Percentiles rank a stretch among this genome's conserved stretches.
Conservation (phyloP, 129 eudicot species). For the Kitagawia praeruptora region DNA sequence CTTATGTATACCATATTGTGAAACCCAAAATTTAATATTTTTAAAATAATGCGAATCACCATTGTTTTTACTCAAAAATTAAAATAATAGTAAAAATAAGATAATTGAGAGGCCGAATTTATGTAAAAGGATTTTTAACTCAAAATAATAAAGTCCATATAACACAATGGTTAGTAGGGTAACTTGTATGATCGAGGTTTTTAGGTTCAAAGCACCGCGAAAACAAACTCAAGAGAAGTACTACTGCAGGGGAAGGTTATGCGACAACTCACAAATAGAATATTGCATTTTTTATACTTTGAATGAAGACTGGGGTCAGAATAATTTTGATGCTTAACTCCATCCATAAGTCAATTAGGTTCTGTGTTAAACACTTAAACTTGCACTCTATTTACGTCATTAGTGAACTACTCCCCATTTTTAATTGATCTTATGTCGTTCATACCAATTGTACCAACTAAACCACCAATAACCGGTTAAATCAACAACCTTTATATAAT, state of each 20-base stretch:
- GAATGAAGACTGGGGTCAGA: neutral
- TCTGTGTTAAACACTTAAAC: neutral
- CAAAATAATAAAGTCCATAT: no score
- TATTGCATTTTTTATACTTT: neutral
- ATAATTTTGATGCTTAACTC: conserved; percentile 4
- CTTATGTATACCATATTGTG: no score
- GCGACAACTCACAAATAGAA: neutral
- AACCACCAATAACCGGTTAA: neutral
- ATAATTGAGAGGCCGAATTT: no score
- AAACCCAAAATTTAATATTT: no score
- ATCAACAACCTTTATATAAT: neutral
- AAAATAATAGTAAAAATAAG: no score
- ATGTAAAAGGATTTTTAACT: no score
- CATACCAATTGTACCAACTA: neutral
- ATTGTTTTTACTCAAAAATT: no score
- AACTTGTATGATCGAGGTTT: no score
- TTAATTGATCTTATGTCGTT: neutral
- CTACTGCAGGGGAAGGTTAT: neutral
- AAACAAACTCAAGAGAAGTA: no score
- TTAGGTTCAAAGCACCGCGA: no score
- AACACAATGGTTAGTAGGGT: no score
- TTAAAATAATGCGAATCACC: no score
- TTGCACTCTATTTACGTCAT: neutral
- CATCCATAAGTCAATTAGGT: neutral
- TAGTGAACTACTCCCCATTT: neutral